phyloP scores from a whole-genome alignment of 73 alveolate genomes.

The Uronychia setigera region DNA sequence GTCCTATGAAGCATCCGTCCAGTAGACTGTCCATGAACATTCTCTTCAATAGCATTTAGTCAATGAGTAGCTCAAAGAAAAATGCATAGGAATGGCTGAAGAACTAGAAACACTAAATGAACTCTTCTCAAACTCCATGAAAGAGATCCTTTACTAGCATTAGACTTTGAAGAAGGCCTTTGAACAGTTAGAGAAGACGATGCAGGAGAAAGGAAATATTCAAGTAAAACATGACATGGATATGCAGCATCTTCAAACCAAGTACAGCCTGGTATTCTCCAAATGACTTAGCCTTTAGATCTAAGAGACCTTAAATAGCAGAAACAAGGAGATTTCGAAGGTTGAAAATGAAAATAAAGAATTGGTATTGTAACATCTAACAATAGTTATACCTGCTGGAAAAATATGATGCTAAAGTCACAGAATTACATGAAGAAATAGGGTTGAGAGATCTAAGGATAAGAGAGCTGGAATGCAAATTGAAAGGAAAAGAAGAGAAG shows the following conservation, averaged over 20 bases:
- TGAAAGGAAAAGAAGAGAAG: background rate
- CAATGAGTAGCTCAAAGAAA: too few relatives aligned
- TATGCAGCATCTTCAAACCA: background rate
- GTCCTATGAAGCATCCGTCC: too few relatives aligned
- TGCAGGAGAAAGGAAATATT: background rate
- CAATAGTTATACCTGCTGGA: background rate
- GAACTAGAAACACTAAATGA: background rate
- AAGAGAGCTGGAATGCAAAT: background rate
- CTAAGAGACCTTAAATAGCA: background rate
- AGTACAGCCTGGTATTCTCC: background rate
- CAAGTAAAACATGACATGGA: background rate
- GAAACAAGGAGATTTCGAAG: background rate
- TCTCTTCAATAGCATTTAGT: too few relatives aligned
- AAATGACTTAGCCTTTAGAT: background rate
- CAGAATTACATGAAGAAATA: background rate
- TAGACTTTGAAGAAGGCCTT: background rate
- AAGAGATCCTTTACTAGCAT: background rate
- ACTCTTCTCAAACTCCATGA: background rate
- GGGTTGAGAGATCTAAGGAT: background rate
- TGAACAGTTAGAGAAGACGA: background rate
- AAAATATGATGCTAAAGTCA: slow-evolving; percentile 5
- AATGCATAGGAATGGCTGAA: background rate
- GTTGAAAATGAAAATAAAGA: background rate
- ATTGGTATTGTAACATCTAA: background rate
- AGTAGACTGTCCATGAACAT: too few relatives aligned